Conservation (phyloP, 164 flowering plant species). For the Nymphaea thermarum region DNA sequence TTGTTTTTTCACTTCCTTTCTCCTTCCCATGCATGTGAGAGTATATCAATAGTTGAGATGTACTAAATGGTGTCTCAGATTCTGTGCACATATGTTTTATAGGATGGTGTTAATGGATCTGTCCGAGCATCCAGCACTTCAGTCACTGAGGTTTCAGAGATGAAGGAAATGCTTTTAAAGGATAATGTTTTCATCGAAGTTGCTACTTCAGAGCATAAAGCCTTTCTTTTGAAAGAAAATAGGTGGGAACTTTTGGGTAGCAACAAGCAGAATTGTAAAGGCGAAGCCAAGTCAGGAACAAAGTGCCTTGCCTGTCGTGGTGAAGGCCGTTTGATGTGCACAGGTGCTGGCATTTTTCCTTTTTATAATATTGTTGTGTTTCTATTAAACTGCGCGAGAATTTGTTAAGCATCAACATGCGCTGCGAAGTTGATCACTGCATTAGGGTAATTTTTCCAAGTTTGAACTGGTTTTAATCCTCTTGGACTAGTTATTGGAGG, state of each 20-base stretch:
- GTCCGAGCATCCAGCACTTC: conserved; percentile 28
- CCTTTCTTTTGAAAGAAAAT: conserved; percentile 93
- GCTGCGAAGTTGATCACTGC: too few species aligned
- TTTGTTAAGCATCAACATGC: too few species aligned
- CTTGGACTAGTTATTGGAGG: too few species aligned
- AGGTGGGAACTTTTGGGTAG: conserved; percentile 57
- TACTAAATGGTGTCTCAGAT: too few species aligned
- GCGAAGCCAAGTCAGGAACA: too few species aligned
- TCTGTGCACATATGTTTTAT: not conserved
- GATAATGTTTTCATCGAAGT: conserved; percentile 26
- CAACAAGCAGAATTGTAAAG: conserved; percentile 5
- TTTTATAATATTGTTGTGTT: not conserved
- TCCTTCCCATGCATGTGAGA: too few species aligned
- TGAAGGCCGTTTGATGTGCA: conserved; percentile 75
- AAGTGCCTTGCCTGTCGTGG: conserved; percentile 73
- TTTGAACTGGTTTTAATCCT: not conserved
- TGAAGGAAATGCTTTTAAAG: conserved; percentile 30
- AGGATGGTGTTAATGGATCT: conserved; percentile 48
- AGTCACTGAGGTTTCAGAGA: conserved; percentile 36
- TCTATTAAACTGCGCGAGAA: not conserved
- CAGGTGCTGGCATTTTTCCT: too few species aligned
- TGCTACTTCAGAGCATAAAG: conserved; percentile 41
- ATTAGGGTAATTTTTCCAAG: too few species aligned
- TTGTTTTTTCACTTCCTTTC: too few species aligned
- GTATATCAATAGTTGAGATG: too few species aligned